phyloP scores from a whole-genome alignment of 805 yeast genomes.

The Starmerella floris region DNA sequence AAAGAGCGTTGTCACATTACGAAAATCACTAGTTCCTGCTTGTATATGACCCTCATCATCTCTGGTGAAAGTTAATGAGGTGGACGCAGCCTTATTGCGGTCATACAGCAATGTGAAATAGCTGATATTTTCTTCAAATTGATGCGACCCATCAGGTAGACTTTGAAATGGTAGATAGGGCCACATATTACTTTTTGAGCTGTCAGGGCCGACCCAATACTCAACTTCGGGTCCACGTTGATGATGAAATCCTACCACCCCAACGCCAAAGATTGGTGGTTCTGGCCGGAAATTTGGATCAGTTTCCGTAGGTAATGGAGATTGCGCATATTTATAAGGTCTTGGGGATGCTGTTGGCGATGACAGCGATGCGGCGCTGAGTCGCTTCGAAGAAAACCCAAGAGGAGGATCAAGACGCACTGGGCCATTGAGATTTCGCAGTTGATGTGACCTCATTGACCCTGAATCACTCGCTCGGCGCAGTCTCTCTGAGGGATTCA shows the following conservation, averaged over 20 bases:
- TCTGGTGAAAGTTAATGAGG: slow-evolving; percentile 31
- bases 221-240: slow-evolving; percentile 88
- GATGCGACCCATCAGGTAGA: slow-evolving; percentile 89
- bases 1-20: slow-evolving; percentile 56
- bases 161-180: slow-evolving; percentile 88
- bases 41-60: slow-evolving; percentile 31
- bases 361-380: not conserved
- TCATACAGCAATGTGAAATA: slow-evolving; percentile 75
- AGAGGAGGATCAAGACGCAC: not conserved
- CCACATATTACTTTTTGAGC: slow-evolving; percentile 43
- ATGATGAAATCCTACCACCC: slow-evolving; percentile 89
- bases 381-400: not conserved
- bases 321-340: slow-evolving; percentile 13
- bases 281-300: slow-evolving; percentile 1
- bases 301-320: slow-evolving; percentile 9
- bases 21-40: slow-evolving; percentile 30
- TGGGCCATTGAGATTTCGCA: too few species aligned
- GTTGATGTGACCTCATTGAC: too few species aligned
- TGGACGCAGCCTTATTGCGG: slow-evolving; percentile 35
- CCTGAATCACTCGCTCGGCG: too few species aligned
- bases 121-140: slow-evolving; percentile 84
- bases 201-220: slow-evolving; percentile 56
- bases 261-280: slow-evolving; percentile 56
- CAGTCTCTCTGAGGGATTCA: too few species aligned
- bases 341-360: slow-evolving; percentile 5